Percentiles rank a stretch among this genome's conserved stretches.
Conservation (phyloP, 495 filamentous ascomycete genomes). For the Chaetomium cochliodes region DNA sequence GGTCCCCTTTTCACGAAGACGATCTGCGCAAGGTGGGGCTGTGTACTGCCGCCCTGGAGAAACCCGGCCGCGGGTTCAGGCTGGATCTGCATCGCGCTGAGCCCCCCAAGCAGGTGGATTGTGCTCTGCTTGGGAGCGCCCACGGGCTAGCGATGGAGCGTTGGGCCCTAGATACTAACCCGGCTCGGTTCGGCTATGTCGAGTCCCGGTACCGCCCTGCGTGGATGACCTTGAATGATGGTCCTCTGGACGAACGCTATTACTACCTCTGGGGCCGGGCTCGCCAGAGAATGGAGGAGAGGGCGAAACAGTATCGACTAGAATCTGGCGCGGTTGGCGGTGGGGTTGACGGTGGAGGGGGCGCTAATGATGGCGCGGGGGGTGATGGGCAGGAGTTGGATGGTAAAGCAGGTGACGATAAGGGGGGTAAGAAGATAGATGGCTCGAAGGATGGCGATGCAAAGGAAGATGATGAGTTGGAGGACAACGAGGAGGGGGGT, state of each 20-base stretch:
- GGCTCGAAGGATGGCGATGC: no score
- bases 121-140: not conserved
- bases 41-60: not conserved
- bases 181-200: not conserved
- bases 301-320: no score
- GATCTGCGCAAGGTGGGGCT: not conserved
- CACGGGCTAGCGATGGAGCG: not conserved
- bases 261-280: not conserved
- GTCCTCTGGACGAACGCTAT: not conserved
- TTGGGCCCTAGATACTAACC: not conserved
- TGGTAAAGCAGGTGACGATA: no score
- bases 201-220: not conserved
- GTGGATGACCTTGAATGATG: not conserved
- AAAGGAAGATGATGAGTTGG: no score
- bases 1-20: no score
- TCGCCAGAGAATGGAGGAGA: not conserved
- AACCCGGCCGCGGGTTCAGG: not conserved
- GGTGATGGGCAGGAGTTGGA: no score
- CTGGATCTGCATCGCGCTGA: not conserved
- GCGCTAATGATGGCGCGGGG: no score
- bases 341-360: no score
- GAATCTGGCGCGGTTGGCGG: no score
- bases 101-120: not conserved
- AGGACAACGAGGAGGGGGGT: no score
- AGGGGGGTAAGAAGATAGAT: no score